These are phyloP conservation scores for Fragilariopsis cylindrus DNA, from an alignment of 108 stramenopile species.

Conservation along the genomic window DNA sequence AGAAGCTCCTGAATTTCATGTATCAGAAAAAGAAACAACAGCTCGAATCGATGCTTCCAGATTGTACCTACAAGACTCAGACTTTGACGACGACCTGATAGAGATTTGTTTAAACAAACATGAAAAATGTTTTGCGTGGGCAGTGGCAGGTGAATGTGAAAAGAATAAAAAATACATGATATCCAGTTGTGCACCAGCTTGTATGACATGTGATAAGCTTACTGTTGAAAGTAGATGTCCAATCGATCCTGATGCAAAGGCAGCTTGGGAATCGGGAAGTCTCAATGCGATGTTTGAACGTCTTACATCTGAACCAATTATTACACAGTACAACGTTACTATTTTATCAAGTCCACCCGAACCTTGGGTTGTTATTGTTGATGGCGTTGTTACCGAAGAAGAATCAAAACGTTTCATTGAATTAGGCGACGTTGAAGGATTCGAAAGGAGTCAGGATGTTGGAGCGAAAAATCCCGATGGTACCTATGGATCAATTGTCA, in stretches of 20 bases:
- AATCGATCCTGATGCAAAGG: conserved; percentile 47
- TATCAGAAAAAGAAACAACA: not conserved
- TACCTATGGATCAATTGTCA: conserved; percentile 50
- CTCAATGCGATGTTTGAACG: conserved; percentile 68
- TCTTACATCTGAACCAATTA: conserved; percentile 48
- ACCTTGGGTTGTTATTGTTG: conserved; percentile 88
- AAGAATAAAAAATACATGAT: conserved; percentile 34
- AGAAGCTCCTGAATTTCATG: not conserved
- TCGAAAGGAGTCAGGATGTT: conserved; percentile 81
- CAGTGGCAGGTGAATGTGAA: conserved; percentile 55
- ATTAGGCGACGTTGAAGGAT: conserved; percentile 58
- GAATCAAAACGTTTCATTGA: conserved; percentile 76
- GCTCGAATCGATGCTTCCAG: conserved; percentile 1
- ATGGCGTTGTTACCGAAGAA: conserved; percentile 75
- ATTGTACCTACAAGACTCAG: conserved; percentile 9
- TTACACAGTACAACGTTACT: conserved; percentile 50
- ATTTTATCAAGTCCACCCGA: conserved; percentile 56
- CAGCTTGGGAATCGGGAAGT: conserved; percentile 61
- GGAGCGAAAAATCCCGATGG: conserved; percentile 68
- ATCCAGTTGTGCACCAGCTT: conserved; percentile 63
- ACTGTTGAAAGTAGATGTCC: conserved; percentile 58
- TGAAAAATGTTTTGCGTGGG: conserved; percentile 55
- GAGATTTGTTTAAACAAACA: conserved; percentile 49
- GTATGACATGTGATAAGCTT: conserved; percentile 59
- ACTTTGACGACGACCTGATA: conserved; percentile 9